These are phyloP conservation scores for Trichosporon coremiiforme DNA, from an alignment of 1,284 basidiomycete genomes.

Conservation along the genomic window DNA sequence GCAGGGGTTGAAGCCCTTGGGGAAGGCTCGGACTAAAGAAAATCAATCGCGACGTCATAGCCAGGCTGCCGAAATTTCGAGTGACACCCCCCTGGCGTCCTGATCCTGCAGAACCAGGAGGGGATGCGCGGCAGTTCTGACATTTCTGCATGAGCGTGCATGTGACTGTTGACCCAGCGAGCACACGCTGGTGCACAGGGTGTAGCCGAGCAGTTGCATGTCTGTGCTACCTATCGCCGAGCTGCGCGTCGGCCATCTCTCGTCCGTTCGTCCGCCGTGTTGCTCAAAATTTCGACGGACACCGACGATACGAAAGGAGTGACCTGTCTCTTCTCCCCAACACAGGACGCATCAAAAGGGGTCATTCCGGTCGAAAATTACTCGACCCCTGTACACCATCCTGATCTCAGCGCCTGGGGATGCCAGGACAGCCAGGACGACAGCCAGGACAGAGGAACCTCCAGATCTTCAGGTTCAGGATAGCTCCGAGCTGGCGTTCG, in stretches of 20 bases:
- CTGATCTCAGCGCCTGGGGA: too few relatives aligned
- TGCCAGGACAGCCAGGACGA: not conserved
- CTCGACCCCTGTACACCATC: not conserved
- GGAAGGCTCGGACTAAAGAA: not conserved
- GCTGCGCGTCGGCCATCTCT: not conserved
- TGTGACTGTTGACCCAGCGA: not conserved
- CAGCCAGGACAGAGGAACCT: not conserved
- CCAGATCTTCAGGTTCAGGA: conserved; percentile 7
- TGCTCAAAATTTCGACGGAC: not conserved
- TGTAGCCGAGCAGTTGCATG: not conserved
- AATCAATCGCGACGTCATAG: conserved; percentile 9
- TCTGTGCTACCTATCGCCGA: too few relatives aligned
- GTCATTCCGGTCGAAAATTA: not conserved
- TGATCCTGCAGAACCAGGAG: not conserved
- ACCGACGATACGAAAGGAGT: not conserved
- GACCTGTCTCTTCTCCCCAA: not conserved
- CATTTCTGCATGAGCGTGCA: too few relatives aligned
- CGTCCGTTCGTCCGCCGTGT: not conserved
- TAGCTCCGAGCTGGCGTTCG: not conserved
- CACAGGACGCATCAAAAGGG: too few relatives aligned
- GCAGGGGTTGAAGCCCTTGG: not conserved
- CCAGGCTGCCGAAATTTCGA: not conserved
- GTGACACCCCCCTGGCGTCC: not conserved
- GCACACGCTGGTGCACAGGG: not conserved
- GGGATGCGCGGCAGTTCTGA: not conserved